phyloP scores from a whole-genome alignment of 2,329 filamentous ascomycete species.

The Aspergillus cejpii region DNA sequence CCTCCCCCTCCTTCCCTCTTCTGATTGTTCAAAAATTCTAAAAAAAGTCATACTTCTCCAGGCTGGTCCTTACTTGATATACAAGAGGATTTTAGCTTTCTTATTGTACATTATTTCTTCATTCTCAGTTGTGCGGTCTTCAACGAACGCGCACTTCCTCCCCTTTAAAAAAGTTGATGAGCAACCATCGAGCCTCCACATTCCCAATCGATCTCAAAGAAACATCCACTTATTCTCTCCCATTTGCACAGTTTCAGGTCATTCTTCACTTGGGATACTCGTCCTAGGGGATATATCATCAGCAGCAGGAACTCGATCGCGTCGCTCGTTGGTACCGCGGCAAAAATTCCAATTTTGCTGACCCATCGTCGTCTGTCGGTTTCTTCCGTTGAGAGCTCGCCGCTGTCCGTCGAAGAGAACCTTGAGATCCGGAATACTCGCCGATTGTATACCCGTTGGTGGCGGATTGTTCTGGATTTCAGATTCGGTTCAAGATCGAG shows the following conservation, averaged over 20 bases:
- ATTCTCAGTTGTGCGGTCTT: constrained; percentile 17
- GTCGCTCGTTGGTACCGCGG: constrained; percentile 11
- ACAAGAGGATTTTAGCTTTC: constrained; percentile 5
- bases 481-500: background rate
- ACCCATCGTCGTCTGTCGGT: constrained; percentile 14
- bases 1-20: no score
- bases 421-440: background rate
- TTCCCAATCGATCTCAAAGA: constrained; percentile 9
- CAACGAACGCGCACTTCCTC: constrained; percentile 13
- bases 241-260: background rate
- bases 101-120: background rate
- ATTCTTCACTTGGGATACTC: constrained; percentile 3
- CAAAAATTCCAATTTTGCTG: constrained; percentile 18
- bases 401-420: background rate
- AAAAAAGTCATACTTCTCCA: background rate
- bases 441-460: background rate
- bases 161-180: constrained; percentile 15
- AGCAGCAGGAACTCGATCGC: background rate
- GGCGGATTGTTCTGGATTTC: background rate
- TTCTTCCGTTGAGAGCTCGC: constrained; percentile 9
- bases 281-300: background rate
- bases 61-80: constrained; percentile 20
- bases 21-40: background rate
- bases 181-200: constrained; percentile 13
- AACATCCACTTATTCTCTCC: constrained; percentile 8